phyloP scores from a whole-genome alignment of 805 yeast species.

The Cephaloascus fragrans region DNA sequence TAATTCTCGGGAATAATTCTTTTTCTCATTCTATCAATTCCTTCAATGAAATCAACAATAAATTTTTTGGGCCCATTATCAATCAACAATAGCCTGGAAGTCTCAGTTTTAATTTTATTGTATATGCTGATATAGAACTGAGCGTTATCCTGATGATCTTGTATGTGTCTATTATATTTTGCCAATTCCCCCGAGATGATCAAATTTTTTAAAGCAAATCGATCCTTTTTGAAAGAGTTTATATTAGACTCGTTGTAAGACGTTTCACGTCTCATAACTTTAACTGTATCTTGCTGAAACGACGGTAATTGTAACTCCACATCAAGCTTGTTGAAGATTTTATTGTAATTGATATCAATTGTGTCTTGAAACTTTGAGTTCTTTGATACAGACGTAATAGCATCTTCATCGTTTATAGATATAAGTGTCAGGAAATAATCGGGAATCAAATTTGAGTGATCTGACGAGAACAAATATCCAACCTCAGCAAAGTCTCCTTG shows the following conservation, averaged over 20 bases:
- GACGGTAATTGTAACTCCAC: neutral
- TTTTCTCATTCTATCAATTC: constrained; percentile 56
- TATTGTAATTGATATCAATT: constrained; percentile 10
- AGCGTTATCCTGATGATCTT: constrained; percentile 57
- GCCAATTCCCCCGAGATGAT: constrained; percentile 36
- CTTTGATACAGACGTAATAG: constrained; percentile 6
- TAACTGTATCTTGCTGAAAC: constrained; percentile 6
- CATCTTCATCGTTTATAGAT: constrained; percentile 16
- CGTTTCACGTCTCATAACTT: constrained; percentile 1
- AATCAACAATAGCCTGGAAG: constrained; percentile 20
- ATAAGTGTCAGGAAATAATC: constrained; percentile 12
- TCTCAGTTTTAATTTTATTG: constrained; percentile 34
- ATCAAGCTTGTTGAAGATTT: constrained; percentile 10
- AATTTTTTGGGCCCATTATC: constrained; percentile 18
- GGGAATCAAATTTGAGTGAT: constrained; percentile 5
- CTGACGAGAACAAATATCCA: constrained; percentile 9
- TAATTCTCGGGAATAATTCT: constrained; percentile 48
- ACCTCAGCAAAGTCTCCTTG: constrained; percentile 15
- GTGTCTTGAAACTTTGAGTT: constrained; percentile 8
- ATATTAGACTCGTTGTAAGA: neutral
- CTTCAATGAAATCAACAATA: constrained; percentile 61
- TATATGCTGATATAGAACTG: constrained; percentile 38
- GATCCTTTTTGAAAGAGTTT: constrained; percentile 15
- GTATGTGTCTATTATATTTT: constrained; percentile 42
- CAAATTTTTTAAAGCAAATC: constrained; percentile 21